These are phyloP conservation scores for Microbotryum violaceum DNA, from an alignment of 1,284 basidiomycete species.

Conservation along the genomic window DNA sequence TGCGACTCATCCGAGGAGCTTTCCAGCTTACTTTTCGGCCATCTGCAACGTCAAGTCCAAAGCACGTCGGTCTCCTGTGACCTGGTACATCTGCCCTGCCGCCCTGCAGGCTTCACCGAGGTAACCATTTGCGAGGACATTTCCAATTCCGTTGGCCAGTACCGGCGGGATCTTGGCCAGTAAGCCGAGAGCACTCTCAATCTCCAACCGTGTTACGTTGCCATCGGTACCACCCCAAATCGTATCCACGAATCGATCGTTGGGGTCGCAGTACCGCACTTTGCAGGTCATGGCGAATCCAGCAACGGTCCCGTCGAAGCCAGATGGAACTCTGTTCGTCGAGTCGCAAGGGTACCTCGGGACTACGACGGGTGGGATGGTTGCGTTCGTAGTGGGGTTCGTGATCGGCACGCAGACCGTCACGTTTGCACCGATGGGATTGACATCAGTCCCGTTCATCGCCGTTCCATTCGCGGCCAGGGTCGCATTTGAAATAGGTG, in stretches of 20 bases:
- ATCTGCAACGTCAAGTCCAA: constrained; percentile 18
- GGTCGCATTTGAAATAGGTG: too few species aligned
- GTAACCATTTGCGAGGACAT: not conserved
- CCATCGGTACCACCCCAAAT: constrained; percentile 2
- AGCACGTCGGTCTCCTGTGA: constrained; percentile 17
- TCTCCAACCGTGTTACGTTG: constrained; percentile 18
- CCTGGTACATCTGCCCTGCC: constrained; percentile 4
- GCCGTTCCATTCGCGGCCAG: too few species aligned
- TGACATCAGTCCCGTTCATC: too few species aligned
- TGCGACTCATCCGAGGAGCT: not conserved
- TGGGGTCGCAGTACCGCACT: constrained; percentile 13
- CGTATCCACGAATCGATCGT: not conserved
- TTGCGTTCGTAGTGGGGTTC: too few species aligned
- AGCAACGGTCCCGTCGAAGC: constrained; percentile 7
- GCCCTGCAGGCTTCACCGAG: not conserved
- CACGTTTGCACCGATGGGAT: too few species aligned
- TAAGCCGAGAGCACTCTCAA: constrained; percentile 24
- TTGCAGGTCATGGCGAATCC: constrained; percentile 17
- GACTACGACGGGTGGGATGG: too few species aligned
- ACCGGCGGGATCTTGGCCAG: constrained; percentile 12
- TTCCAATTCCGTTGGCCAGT: constrained; percentile 17
- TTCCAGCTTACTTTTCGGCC: constrained; percentile 15
- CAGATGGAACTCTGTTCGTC: not conserved
- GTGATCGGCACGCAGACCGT: too few species aligned
- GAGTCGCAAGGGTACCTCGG: too few species aligned